These are phyloP conservation scores for Leptographium radiaticola DNA, from an alignment of 2,329 filamentous ascomycete genomes.

Conservation along the genomic window DNA sequence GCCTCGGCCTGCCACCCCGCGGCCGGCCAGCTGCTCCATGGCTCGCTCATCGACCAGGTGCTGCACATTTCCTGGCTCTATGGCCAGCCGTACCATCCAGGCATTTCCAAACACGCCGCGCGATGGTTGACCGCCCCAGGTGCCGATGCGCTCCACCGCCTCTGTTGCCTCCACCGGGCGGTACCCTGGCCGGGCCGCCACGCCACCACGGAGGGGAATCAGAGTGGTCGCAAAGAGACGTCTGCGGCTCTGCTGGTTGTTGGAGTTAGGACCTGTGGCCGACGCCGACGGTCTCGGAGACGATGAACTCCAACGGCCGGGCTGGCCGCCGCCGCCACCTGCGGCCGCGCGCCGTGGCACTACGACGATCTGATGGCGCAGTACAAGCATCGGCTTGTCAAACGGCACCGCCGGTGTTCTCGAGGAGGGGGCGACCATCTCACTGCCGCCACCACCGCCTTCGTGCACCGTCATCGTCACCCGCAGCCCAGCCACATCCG, in stretches of 20 bases:
- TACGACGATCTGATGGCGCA: conserved; percentile 10
- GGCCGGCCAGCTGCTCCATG: conserved; percentile 5
- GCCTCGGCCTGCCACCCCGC: neutral
- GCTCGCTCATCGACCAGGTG: conserved; percentile 2
- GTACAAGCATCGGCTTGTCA: conserved; percentile 3
- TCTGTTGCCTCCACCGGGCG: conserved; percentile 6
- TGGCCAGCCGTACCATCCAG: conserved; percentile 10
- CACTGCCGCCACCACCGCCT: neutral
- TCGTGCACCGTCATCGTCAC: conserved; percentile 11
- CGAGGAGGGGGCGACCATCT: neutral
- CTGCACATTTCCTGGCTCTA: conserved; percentile 7
- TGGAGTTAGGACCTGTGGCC: neutral
- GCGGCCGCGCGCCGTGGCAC: neutral
- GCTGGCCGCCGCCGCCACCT: neutral
- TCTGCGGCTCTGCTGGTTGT: conserved; percentile 5
- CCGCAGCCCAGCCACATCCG: conserved; percentile 8
- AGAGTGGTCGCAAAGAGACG: conserved; percentile 8
- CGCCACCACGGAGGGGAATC: conserved; percentile 9
- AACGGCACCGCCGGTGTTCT: neutral
- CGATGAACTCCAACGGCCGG: neutral
- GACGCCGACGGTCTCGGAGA: neutral
- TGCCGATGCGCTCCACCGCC: conserved; percentile 6
- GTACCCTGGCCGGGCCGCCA: conserved; percentile 9
- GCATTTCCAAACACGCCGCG: conserved; percentile 11
- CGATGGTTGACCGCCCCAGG: conserved; percentile 10